Base-by-base conservation (phyloP, 768 basidiomycete species). In the Sporobolomyces phaffii region DNA sequence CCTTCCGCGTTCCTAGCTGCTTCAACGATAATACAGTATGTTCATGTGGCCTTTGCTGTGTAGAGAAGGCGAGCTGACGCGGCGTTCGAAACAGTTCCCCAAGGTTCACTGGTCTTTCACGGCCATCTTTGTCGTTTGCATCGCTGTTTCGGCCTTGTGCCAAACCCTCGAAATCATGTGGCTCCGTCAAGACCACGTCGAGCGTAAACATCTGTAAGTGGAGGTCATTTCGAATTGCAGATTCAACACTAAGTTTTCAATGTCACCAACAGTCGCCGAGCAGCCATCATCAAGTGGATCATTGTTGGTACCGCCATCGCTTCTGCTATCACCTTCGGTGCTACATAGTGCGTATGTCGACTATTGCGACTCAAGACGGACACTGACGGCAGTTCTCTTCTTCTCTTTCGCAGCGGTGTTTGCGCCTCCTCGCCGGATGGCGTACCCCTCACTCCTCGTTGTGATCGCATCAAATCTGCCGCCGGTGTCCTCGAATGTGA, bases 71-170 rank as follows among this genome's bases (percentile, higher is more conserved):
- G 15, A 28, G 72, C 57, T 76, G 77, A 28, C 73, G 77, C 70
- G 72, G 75, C 1, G 76, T 77, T 71, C 58, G 15, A 2, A 20
- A 6, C 49, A 43, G 45, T 59, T 47, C 50, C 50, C 64, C 18
- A 66, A 68, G 24, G 41, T 64, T 24, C 68, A 73, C 63, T 60
- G 72, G 72, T 47, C 65, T 7, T 65, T 68, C 60, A 63, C 72
- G 8, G 69, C 75, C 14, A 69, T 80, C 40, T 80, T 80, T 60
- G 73, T 80, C 61, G 73, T 77, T 56, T 75, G 75, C 60, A 73
- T 79, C 24, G 80, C 78, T 36, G 57, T 80, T 33, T 76, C 75
- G 5, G 78, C 78, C 43, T 69, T 77, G 49, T 78, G 75, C 67
- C 79, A 80, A 66, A 75, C 77, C 1, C 73, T 72, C 29, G 78